Evolutionary conservation across 148 eudicot genomes (phyloP), one percentile per base, ranked within the genome.

Genomic region (Amaranthus palmeri): DNA sequence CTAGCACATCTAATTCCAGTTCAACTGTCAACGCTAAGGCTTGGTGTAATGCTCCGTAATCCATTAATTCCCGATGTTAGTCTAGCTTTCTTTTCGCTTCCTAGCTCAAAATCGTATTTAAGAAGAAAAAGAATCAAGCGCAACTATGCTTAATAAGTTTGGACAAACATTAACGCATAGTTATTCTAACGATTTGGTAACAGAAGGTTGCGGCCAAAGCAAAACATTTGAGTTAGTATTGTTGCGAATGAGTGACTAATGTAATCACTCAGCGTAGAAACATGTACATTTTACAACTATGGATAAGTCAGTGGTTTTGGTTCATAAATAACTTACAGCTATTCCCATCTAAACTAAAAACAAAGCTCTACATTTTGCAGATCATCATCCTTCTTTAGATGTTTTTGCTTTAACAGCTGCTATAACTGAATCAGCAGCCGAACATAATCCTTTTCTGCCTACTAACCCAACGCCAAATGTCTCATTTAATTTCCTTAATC

Each of bases 381-480:
- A 49, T 62, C 71, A 69, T 45, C 67, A 64, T 74, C 75, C 67
- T 41, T 69, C 71, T 43, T 56, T 62, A 45, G 49, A 9, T 15
- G 45, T 50, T 25, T 70, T 73, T 55, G 79, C 82, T 79, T 50
- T 84, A 11, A 88, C 74, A 77, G 80, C 72, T 44, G 77, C 81
- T 5, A 90, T 68, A 3, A 90, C 85, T 70, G 86, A 79, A 61
- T 81, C 78, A 2, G 86, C 92, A 67, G 69, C 71, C 49, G 77
- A 73, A 25, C 80, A 81, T 61, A 90, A 77, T 61, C 81, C 81
- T 48, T 75, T 77, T 60, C 81, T 79, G 13, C 93, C 96, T 5
- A 88, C 87, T 76, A 92, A 79, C 58, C 69, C 79, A 76, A 83
- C 76, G 66, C 82, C 78, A 74, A 83, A 86, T 44, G 78, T 78